Evolutionary conservation across 1,139 yeast genomes (phyloP), one percentile per base, ranked within the genome.

Genomic region (Geotrichum cucujoidarum): DNA sequence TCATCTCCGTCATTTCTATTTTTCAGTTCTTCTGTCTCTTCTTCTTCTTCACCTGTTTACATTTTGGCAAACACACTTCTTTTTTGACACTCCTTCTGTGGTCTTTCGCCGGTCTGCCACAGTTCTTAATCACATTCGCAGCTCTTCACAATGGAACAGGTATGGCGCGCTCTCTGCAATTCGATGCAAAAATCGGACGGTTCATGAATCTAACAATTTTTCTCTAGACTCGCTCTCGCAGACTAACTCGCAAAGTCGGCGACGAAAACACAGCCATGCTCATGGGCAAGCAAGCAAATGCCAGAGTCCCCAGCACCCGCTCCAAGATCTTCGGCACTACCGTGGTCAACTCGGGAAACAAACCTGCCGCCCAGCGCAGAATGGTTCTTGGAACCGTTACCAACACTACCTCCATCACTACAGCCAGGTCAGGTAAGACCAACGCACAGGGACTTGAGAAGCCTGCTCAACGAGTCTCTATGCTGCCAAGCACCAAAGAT

Each of bases 381-480:
- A 16, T 38, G 8, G 47, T 45, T 29, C 36, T 47, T 7, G 39
- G 47, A 10, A 47, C 50, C 4, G 44, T 47, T 32, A 47, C 50
- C 11, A 47, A 47, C 35, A 47, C 47, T 13, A 22, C 36, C 11
- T 10, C 35, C 18, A 14, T 36, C 2, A 20, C 41, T 24, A n/a
- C 48, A 2, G 33, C 47, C 20, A 17, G 22, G 4, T 13, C 39
- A 8, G 32, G 21, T 22, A 13, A 16, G 16, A n/a, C 43, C n/a
- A 39, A 18, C 21, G 29, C 43, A 20, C 43, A 39, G 17, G 43
- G 43, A n/a, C 11, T 39, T 13, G 43, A 39, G n/a, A 39, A 39
- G 30, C 43, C 43, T 20, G 32, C 43, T 8, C 43, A 39, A 18
- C 29, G 43, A 29, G 27, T 39, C 16, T 30, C 43, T 6, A n/a